Evolutionary conservation across 2,329 filamentous ascomycete genomes (phyloP).

Genomic region (Aspergillus sp.): DNA sequence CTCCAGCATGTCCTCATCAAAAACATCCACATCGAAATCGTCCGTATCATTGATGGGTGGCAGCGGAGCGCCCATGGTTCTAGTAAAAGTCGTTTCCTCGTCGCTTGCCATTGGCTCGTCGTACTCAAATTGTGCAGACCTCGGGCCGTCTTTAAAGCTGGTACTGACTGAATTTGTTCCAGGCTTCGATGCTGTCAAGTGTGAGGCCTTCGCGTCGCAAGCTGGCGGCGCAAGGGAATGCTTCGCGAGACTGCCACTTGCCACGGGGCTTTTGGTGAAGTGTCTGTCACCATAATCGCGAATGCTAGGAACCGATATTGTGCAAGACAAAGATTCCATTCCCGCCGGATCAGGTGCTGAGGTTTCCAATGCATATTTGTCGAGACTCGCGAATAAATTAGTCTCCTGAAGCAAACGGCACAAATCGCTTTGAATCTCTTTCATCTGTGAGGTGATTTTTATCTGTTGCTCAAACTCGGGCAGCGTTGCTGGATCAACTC

Average conservation of each 20-base stretch:
- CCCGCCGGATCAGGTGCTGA: background rate
- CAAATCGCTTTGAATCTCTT: constrained; percentile 36
- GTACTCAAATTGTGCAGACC: constrained; percentile 14
- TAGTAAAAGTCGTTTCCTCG: constrained; percentile 33
- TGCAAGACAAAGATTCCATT: background rate
- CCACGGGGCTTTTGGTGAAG: background rate
- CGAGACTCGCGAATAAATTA: constrained; percentile 24
- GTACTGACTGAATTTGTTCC: constrained; percentile 2
- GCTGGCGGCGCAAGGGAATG: background rate
- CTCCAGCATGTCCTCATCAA: constrained; percentile 49
- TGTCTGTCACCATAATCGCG: background rate
- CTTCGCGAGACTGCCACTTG: background rate
- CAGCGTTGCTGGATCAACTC: constrained; percentile 31
- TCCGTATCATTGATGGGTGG: constrained; percentile 26
- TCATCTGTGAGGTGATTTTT: constrained; percentile 32
- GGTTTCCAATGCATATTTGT: background rate
- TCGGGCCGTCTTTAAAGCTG: constrained; percentile 4
- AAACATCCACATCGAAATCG: constrained; percentile 45
- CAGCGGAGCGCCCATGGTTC: constrained; percentile 43
- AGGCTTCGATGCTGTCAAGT: background rate
- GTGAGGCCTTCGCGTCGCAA: constrained; percentile 1
- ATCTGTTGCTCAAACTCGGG: constrained; percentile 37
- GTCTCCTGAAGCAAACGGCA: constrained; percentile 31
- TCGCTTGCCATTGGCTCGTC: constrained; percentile 24
- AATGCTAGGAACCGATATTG: background rate